Base-by-base conservation (phyloP, 805 yeast species). In the Candida coleopterorum region DNA sequence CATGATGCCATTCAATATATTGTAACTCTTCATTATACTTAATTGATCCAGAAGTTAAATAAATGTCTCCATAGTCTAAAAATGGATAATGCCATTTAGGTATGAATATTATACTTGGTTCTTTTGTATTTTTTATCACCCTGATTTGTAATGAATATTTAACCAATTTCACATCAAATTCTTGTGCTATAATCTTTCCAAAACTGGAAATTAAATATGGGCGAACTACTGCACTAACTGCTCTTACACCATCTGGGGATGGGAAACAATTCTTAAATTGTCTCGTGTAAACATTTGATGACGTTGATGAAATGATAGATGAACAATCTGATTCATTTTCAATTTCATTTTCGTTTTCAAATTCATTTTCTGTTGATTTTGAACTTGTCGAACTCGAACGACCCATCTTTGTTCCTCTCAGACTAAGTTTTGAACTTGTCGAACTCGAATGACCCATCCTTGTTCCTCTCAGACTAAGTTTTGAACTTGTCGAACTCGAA, bases 1-100 rank as follows among this genome's bases (percentile, higher is more conserved):
- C 31, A 28, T 85, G 93, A 49, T 68, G 68, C 96, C 96, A 87
- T 47, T 75, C 80, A 29, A 87, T 54, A 22, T 75, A 58, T 45
- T 82, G 85, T 15, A 62, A 54, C 3, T 64, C 55, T 15, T 68
- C 64, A 48, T 79, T 75, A 45, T 72, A 72, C 32, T 66, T 64
- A 47, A 80, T 74, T 9, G 56, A 52, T 0, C 95, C 95, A 1
- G 77, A 62, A 3, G 78, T 66, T 10, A 77, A 62, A 12, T 61
- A 63, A 6, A 85, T 68, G 11, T 68, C 70, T 9, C 53, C 56
- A 69, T 64, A 40, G 64, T 69, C 38, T 66, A 76, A 32, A 56
- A 52, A 32, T 60, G 77, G 66, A 31, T 73, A 88, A 54, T 89
- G 96, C 68, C 78, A 72, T 18, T 65, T 67, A 0, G 97, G 97